Percentiles rank a stretch among this genome's conserved stretches.
Evolutionary conservation across 179 eudicot species (phyloP).

Genomic region (Dionaea muscipula): DNA sequence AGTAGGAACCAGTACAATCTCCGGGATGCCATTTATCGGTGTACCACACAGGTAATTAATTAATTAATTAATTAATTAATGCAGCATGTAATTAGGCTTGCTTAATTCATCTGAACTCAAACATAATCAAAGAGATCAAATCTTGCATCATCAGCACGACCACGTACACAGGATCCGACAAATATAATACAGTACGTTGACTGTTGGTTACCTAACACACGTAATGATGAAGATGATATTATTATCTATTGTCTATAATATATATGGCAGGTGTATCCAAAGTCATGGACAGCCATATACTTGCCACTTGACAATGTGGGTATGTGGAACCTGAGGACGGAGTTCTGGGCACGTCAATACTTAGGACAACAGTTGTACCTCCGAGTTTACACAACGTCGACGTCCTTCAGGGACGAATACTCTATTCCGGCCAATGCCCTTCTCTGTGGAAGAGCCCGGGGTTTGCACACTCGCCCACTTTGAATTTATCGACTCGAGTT

Average conservation of each 20-base stretch:
- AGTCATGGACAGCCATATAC: constrained; percentile 77
- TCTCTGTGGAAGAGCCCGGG: constrained; percentile 79
- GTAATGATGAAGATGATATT: too few relatives aligned
- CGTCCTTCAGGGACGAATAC: constrained; percentile 57
- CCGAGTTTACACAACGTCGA: constrained; percentile 53
- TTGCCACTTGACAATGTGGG: constrained; percentile 77
- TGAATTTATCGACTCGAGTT: constrained; percentile 18
- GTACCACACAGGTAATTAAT: constrained; percentile 81
- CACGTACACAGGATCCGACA: too few relatives aligned
- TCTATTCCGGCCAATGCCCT: constrained; percentile 76
- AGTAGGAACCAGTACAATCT: constrained; percentile 78
- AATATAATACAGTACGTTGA: too few relatives aligned
- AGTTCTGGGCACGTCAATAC: constrained; percentile 78
- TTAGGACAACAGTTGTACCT: constrained; percentile 79
- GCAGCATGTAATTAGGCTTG: too few relatives aligned
- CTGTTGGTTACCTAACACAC: too few relatives aligned
- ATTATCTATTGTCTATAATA: too few relatives aligned
- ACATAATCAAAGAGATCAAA: too few relatives aligned
- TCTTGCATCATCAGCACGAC: too few relatives aligned
- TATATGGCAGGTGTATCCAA: constrained; percentile 92
- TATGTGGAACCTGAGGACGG: constrained; percentile 82
- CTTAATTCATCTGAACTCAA: too few relatives aligned
- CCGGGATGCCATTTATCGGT: constrained; percentile 68
- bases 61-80: too few relatives aligned
- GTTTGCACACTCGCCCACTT: constrained; percentile 63